phyloP scores from a whole-genome alignment of 768 basidiomycete species.

The Boletus pseudopeckii region DNA sequence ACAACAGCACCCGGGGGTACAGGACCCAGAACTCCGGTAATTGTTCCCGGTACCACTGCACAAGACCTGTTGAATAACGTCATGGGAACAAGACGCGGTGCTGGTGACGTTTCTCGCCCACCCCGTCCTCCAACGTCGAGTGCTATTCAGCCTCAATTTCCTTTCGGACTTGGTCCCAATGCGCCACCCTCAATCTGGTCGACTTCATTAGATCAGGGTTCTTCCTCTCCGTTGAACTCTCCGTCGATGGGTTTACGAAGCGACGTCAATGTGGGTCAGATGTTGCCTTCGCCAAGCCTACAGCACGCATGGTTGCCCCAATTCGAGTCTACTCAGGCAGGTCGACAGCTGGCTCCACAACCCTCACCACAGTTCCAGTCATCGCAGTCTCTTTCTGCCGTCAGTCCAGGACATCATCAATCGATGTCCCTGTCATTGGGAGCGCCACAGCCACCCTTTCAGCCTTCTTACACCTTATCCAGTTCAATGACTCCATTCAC shows the following conservation, averaged over 20 bases:
- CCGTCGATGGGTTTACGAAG: constrained; percentile 11
- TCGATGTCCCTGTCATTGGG: constrained; percentile 14
- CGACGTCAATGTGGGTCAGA: constrained; percentile 11
- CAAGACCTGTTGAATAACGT: constrained; percentile 59
- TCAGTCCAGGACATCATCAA: constrained; percentile 13
- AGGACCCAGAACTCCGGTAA: constrained; percentile 23
- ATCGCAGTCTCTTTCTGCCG: constrained; percentile 7
- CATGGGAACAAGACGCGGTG: constrained; percentile 21
- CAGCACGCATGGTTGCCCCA: constrained; percentile 23
- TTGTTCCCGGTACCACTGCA: constrained; percentile 50
- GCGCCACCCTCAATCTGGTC: constrained; percentile 68
- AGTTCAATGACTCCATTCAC: constrained; percentile 3
- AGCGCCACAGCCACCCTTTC: constrained; percentile 14
- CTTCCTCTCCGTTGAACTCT: constrained; percentile 9
- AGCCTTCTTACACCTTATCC: constrained; percentile 8
- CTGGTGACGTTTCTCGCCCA: constrained; percentile 15
- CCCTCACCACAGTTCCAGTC: constrained; percentile 12
- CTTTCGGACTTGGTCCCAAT: constrained; percentile 52
- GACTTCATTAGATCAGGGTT: constrained; percentile 48
- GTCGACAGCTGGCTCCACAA: constrained; percentile 8
- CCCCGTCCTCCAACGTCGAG: constrained; percentile 19
- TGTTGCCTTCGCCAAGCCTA: constrained; percentile 12
- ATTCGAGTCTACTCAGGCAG: constrained; percentile 22
- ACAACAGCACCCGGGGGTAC: constrained; percentile 21
- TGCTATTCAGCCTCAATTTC: constrained; percentile 40